phyloP scores from a whole-genome alignment of 1,284 basidiomycete species.

The Naganishia sp. region DNA sequence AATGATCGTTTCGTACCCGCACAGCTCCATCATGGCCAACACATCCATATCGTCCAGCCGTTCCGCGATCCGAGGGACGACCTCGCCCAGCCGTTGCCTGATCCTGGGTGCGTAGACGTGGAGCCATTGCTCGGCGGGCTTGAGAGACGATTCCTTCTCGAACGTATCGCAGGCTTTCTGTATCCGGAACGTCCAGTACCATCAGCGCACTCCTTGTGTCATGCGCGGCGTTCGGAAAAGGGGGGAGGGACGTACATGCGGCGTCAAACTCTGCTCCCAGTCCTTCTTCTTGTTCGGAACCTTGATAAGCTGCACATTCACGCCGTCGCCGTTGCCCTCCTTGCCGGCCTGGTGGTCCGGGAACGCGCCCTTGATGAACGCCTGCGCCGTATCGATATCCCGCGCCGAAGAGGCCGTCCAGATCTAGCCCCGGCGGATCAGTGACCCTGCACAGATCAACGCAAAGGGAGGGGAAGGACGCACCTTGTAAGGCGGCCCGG shows the following conservation, averaged over 20 bases:
- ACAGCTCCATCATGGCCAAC: constrained; percentile 51
- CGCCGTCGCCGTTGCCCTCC: constrained; percentile 53
- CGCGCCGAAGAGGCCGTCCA: constrained; percentile 53
- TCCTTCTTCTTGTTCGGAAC: constrained; percentile 54
- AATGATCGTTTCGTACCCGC: constrained; percentile 55
- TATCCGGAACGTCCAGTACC: constrained; percentile 31
- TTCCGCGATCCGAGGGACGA: constrained; percentile 42
- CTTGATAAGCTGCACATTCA: constrained; percentile 51
- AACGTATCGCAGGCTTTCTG: constrained; percentile 54
- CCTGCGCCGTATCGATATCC: constrained; percentile 53
- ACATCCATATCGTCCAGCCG: constrained; percentile 50
- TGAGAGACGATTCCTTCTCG: constrained; percentile 52
- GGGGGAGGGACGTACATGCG: constrained; percentile 46
- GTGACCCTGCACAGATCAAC: background rate
- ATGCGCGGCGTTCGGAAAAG: background rate
- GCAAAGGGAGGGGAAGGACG: background rate
- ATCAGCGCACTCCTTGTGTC: background rate
- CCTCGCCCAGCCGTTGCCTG: constrained; percentile 41
- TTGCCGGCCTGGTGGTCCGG: constrained; percentile 52
- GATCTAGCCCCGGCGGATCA: constrained; percentile 28
- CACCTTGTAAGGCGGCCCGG: constrained; percentile 42
- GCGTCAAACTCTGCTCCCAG: constrained; percentile 54
- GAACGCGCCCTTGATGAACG: constrained; percentile 55
- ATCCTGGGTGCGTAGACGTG: constrained; percentile 45
- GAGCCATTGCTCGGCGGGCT: constrained; percentile 52